phyloP scores from a whole-genome alignment of 495 filamentous ascomycete species.

The Trichoderma reesei region DNA sequence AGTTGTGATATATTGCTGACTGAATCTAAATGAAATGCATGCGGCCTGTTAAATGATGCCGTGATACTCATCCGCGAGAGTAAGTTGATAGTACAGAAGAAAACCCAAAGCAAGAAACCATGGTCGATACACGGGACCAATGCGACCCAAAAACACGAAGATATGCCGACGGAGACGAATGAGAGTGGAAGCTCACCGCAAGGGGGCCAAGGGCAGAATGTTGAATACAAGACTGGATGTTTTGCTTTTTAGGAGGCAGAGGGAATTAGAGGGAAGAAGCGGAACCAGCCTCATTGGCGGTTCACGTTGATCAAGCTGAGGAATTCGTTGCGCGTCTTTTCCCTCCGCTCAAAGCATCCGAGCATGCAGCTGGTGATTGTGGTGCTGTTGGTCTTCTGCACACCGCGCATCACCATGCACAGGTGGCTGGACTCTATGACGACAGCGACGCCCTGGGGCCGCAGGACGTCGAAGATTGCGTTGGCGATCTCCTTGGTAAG shows the following conservation, averaged over 20 bases:
- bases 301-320: constrained; percentile 64
- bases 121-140: no score
- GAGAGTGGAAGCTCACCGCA: not conserved
- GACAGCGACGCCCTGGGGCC: constrained; percentile 90
- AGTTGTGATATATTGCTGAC: no score
- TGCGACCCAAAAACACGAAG: not conserved
- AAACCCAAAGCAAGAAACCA: no score
- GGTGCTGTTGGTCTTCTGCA: constrained; percentile 75
- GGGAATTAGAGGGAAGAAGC: not conserved
- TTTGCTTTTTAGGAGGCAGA: no score
- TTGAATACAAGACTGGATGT: not conserved
- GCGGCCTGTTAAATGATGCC: no score
- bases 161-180: not conserved
- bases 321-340: constrained; percentile 92
- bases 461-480: constrained; percentile 81
- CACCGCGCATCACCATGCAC: constrained; percentile 97
- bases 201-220: not conserved
- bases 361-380: constrained; percentile 96
- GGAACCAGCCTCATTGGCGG: constrained; percentile 14
- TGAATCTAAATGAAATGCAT: no score
- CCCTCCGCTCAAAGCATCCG: constrained; percentile 83
- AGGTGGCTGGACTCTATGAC: constrained; percentile 96
- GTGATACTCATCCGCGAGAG: no score
- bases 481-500: constrained; percentile 94
- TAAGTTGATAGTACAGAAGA: no score